Evolutionary conservation across 352 stramenopile genomes (phyloP), one percentile per base, ranked within the genome.

Genomic region (Phytophthora quininea): DNA sequence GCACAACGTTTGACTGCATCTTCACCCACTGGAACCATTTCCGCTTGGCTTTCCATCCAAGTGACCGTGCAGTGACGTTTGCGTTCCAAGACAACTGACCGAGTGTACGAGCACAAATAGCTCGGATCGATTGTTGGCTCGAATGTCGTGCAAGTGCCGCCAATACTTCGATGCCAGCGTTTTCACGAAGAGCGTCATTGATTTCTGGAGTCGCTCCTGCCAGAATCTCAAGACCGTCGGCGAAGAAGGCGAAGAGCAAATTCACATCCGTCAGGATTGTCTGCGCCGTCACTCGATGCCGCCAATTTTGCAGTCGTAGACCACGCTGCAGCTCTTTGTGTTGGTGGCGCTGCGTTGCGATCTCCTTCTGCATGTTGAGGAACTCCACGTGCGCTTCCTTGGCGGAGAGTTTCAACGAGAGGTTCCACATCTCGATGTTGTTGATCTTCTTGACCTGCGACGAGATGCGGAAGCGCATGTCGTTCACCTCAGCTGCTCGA

Each of bases 381-480:
- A 84, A 79, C 53, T 91, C 82, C 14, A 48, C 70, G 31, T 84
- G 73, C 5, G 76, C 76, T 46, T 88, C 81, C n/a, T 87, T 88
- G 2, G 81, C 73, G 42, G 90, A 78, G 11, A 89, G 73, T 69
- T 90, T 90, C 45, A 94, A 73, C 58, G 82, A 83, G 27, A 91
- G 55, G 49, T 91, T 93, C 86, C 86, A 94, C 82, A 94, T 92
- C 52, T 92, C 81, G 19, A 93, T 75, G 59, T 80, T 81, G 58
- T 86, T 89, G 59, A 93, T 91, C 48, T 82, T 84, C 31, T 71
- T 77, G 48, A 92, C 79, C 66, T 94, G 86, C 32, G 80, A 61
- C 8, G 71, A 61, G 42, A 94, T 90, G 40, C 86, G 79, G 51
- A 91, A 90, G 19, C 76, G 81, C 81, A 93, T 89, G 50, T 94